Base-by-base conservation (phyloP, 495 filamentous ascomycete genomes). In the Halenospora varia region DNA sequence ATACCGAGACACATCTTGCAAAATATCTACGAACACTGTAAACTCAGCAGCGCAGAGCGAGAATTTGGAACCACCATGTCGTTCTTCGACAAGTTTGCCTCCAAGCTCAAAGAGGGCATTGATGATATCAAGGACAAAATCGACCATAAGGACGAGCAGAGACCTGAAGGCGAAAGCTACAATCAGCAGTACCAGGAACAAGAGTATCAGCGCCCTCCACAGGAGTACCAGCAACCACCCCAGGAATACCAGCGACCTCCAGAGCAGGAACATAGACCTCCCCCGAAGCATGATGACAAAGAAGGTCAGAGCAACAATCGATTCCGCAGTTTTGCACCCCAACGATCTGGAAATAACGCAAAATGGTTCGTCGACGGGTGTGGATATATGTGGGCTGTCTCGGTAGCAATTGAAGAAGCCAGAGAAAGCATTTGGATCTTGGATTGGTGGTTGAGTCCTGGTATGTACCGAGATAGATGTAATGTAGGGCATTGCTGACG, bases 331-430 rank as follows among this genome's bases (percentile, higher is more conserved):
- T 97, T 97, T 72, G 88, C 88, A 1, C 87, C 89, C 3, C 89
- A 91, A 69, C 26, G 65, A 10, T 39, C 18, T 88, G 89, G 73
- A 86, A 88, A 70, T 88, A 94, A 92, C 71, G 90, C 71, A 35
- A 96, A 97, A 73, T 96, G 91, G 90, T 94, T 89, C 75, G 90
- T 97, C 20, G 93, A 97, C 71, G 93, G 89, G 2, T 92, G 89
- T 66, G 84, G 84, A 0, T 97, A 97, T 66, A 90, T 97, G 75
- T 92, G 85, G 79, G 93, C 93, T 15, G 89, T 97, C 0, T 91
- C 87, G 41, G 70, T 81, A 49, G 93, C 93, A 3, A 71, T 97
- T 49, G 91, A 96, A 77, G 84, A 82, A 64, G 93, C 93, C 0
- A 80, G 74, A 47, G 85, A 96, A 60, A 89, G 81, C 17, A 90